Percentiles rank a stretch among this genome's conserved stretches.
Evolutionary conservation across 108 stramenopile species (phyloP).

Genomic region (Mayamaea pseudoterrestris): DNA sequence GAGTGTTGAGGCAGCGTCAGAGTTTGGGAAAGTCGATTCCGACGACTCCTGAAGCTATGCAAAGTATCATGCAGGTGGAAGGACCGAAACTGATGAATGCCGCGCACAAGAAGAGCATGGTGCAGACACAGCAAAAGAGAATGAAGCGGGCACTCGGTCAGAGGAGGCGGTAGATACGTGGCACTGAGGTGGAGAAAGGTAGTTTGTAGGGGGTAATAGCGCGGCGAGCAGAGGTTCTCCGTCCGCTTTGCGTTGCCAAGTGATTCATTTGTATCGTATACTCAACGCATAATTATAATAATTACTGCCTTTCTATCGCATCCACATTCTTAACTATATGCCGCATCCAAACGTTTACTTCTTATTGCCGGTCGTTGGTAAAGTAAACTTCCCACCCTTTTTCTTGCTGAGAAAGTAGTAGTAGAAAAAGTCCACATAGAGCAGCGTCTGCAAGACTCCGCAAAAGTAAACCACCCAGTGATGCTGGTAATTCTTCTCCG

Average conservation of each 20-base stretch:
- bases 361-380: conserved; percentile 70
- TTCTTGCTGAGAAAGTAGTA: conserved; percentile 72
- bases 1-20: conserved; percentile 52
- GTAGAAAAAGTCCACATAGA: conserved; percentile 99
- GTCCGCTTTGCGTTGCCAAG: too few relatives aligned
- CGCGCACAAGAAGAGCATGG: conserved; percentile 41
- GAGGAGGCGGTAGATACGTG: too few relatives aligned
- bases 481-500: conserved; percentile 85
- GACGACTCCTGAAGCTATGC: conserved; percentile 38
- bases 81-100: conserved; percentile 39
- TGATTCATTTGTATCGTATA: too few relatives aligned
- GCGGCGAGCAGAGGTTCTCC: too few relatives aligned
- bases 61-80: conserved; percentile 53
- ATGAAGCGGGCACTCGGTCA: too few relatives aligned
- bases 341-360: too few relatives aligned
- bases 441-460: conserved; percentile 91
- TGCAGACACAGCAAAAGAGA: conserved; percentile 21
- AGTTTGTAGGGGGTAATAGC: too few relatives aligned
- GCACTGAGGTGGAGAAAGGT: too few relatives aligned
- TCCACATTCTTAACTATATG: too few relatives aligned
- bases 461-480: conserved; percentile 89
- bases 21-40: conserved; percentile 47
- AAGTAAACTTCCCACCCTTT: conserved; percentile 68
- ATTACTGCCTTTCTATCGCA: too few relatives aligned
- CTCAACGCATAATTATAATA: too few relatives aligned